These are phyloP conservation scores for Trichoderma breve DNA, from an alignment of 2,329 filamentous ascomycete genomes.

Conservation along the genomic window DNA sequence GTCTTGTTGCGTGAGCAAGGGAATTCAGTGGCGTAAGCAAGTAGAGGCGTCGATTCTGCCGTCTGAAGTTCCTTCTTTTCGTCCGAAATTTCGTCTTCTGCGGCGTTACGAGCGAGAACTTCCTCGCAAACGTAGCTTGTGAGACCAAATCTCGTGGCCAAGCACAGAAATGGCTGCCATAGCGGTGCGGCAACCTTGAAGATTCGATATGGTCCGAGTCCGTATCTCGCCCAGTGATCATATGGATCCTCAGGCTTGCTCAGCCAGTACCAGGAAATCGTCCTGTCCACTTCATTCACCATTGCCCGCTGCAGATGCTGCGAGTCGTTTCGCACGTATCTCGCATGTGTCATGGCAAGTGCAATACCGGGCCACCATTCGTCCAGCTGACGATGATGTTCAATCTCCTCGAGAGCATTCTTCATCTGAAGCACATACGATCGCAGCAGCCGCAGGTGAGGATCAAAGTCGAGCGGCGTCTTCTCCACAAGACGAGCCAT, in stretches of 20 bases:
- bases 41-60: conserved; percentile 29
- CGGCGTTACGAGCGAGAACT: conserved; percentile 16
- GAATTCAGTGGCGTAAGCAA: conserved; percentile 35
- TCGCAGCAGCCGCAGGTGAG: conserved; percentile 34
- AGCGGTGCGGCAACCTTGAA: conserved; percentile 32
- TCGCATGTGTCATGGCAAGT: conserved; percentile 38
- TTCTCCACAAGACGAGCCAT: conserved; percentile 21
- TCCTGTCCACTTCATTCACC: conserved; percentile 31
- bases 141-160: conserved; percentile 36
- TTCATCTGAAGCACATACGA: conserved; percentile 37
- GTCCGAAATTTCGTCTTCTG: neutral
- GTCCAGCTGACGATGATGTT: conserved; percentile 38
- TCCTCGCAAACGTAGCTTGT: conserved; percentile 29
- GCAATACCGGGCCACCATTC: conserved; percentile 41
- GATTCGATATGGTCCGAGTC: conserved; percentile 34
- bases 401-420: conserved; percentile 33
- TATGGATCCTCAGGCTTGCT: conserved; percentile 26
- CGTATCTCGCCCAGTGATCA: conserved; percentile 36
- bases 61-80: neutral
- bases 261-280: conserved; percentile 34
- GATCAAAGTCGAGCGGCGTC: conserved; percentile 26
- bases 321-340: conserved; percentile 28
- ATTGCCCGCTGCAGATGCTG: conserved; percentile 21
- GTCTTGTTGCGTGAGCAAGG: conserved; percentile 36
- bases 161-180: conserved; percentile 32